Conservation (phyloP, 306 rosid species). For the Acacia melanoxylon region DNA sequence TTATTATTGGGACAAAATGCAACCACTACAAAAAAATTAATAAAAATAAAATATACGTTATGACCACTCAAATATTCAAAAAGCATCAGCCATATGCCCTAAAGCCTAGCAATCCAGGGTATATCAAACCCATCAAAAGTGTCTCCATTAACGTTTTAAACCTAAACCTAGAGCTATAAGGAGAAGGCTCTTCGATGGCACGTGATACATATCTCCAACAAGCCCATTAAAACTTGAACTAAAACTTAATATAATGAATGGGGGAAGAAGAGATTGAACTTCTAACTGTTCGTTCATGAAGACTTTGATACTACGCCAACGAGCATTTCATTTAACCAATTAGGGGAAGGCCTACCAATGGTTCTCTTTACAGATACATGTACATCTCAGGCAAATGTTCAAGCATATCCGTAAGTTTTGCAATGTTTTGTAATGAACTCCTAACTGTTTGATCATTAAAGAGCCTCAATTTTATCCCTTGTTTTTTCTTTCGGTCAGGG, state of each 20-base stretch:
- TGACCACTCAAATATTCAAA: slow-evolving; percentile 3
- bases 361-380: neutral
- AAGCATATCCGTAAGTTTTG: neutral
- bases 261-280: neutral
- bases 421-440: neutral
- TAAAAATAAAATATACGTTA: slow-evolving; percentile 2
- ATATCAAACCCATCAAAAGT: slow-evolving; percentile 5
- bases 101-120: neutral
- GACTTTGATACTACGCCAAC: neutral
- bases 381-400: neutral
- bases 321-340: neutral
- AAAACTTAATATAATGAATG: neutral
- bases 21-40: slow-evolving; percentile 62
- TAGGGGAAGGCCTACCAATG: neutral
- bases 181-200: neutral
- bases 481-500: neutral
- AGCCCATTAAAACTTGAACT: neutral
- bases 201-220: neutral
- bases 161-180: neutral
- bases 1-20: slow-evolving; percentile 91
- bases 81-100: slow-evolving; percentile 11
- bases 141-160: neutral
- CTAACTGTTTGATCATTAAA: neutral
- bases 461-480: neutral
- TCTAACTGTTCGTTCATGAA: neutral